Percentiles rank a stretch among this genome's conserved stretches.
Conservation (phyloP, 495 filamentous ascomycete genomes). For the Hypoxylon intermedium region DNA sequence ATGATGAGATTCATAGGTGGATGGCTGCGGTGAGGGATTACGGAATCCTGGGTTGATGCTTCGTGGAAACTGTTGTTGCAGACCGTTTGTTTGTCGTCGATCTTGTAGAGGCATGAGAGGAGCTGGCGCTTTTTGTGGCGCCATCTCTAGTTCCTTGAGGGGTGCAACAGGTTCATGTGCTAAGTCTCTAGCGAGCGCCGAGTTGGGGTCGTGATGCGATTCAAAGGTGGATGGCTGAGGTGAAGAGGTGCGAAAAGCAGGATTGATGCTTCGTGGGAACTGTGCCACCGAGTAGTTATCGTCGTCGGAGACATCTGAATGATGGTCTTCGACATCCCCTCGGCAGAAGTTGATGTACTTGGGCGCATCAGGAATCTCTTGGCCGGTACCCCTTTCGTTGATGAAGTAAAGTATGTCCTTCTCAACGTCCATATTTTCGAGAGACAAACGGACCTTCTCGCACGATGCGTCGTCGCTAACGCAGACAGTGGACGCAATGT, state of each 20-base stretch:
- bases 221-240: slow-evolving; percentile 81
- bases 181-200: slow-evolving; percentile 68
- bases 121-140: slow-evolving; percentile 56
- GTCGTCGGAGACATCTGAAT: slow-evolving; percentile 82
- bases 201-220: slow-evolving; percentile 84
- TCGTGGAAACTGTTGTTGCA: slow-evolving; percentile 72
- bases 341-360: slow-evolving; percentile 99
- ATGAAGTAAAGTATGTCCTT: slow-evolving; percentile 94
- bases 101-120: slow-evolving; percentile 15
- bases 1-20: slow-evolving; percentile 87
- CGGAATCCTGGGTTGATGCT: slow-evolving; percentile 94
- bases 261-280: slow-evolving; percentile 93
- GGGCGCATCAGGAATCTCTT: slow-evolving; percentile 96
- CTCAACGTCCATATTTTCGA: slow-evolving; percentile 95
- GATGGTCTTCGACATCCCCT: slow-evolving; percentile 81
- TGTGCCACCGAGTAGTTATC: slow-evolving; percentile 92
- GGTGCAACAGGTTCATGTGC: slow-evolving; percentile 59
- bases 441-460: slow-evolving; percentile 92
- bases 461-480: slow-evolving; percentile 98
- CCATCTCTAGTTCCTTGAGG: slow-evolving; percentile 59
- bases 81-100: slow-evolving; percentile 9
- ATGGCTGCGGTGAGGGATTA: slow-evolving; percentile 65
- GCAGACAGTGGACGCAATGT: slow-evolving; percentile 97
- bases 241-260: slow-evolving; percentile 90
- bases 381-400: slow-evolving; percentile 85